Conservation (phyloP, 257 asterid species). For the Solanum piurae region DNA sequence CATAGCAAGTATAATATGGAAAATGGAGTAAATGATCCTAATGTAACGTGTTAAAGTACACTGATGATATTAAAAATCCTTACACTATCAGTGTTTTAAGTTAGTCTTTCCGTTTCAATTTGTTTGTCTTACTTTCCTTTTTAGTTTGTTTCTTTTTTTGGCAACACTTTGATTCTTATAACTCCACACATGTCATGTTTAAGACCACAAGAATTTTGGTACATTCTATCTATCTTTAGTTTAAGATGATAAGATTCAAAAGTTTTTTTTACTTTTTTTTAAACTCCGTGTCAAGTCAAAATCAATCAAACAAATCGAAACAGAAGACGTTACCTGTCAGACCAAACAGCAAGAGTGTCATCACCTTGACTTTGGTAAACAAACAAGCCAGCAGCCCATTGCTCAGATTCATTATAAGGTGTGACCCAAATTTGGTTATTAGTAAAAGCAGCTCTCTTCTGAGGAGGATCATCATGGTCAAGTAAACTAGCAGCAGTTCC, state of each 20-base stretch:
- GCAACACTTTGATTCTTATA: too few species aligned
- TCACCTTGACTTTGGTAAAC: conserved; percentile 92
- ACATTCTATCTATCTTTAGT: too few species aligned
- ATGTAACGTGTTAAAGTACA: not conserved
- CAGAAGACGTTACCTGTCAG: conserved; percentile 44
- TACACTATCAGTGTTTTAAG: not conserved
- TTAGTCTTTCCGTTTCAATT: not conserved
- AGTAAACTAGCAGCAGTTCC: conserved; percentile 92
- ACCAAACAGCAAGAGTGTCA: conserved; percentile 86
- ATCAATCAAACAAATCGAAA: not conserved
- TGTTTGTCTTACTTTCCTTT: too few species aligned
- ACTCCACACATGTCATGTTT: too few species aligned
- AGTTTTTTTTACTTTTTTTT: not conserved
- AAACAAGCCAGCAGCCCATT: conserved; percentile 86
- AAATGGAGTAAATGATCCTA: not conserved
- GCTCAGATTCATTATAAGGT: conserved; percentile 61
- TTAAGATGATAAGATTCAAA: too few species aligned
- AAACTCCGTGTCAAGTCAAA: not conserved
- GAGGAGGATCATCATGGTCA: conserved; percentile 76
- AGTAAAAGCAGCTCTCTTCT: conserved; percentile 65
- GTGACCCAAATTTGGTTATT: conserved; percentile 96
- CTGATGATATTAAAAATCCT: not conserved
- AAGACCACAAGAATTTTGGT: too few species aligned
- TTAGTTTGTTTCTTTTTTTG: too few species aligned
- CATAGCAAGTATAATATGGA: not conserved